These are phyloP conservation scores for Sistotremastrum niveocremeum DNA, from an alignment of 768 basidiomycete species.

Conservation along the genomic window DNA sequence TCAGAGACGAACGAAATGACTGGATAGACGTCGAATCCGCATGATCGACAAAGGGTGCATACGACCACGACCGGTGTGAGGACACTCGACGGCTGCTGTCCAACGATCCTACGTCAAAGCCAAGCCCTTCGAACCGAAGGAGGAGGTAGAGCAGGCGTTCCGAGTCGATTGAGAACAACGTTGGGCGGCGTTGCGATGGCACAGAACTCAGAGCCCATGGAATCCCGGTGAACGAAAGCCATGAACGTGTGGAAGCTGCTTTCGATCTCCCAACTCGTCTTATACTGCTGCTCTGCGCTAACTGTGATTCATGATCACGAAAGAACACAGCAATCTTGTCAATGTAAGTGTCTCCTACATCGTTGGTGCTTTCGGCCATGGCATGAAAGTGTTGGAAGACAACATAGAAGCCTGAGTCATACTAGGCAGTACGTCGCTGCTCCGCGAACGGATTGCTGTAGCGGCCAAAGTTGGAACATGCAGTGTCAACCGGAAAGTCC, in stretches of 20 bases:
- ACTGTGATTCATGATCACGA: slow-evolving; percentile 52
- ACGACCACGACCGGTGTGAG: slow-evolving; percentile 57
- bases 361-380: no score
- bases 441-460: no score
- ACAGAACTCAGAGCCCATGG: slow-evolving; percentile 13
- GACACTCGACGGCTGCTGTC: slow-evolving; percentile 65
- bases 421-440: slow-evolving; percentile 23
- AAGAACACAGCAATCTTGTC: slow-evolving; percentile 58
- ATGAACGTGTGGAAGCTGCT: background rate
- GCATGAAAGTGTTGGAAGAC: no score
- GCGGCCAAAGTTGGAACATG: no score
- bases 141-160: slow-evolving; percentile 83
- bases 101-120: slow-evolving; percentile 63
- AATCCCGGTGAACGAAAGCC: slow-evolving; percentile 3
- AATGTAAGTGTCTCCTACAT: slow-evolving; percentile 57
- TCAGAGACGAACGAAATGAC: slow-evolving; percentile 65
- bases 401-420: slow-evolving; percentile 22
- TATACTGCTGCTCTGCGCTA: slow-evolving; percentile 27
- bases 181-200: slow-evolving; percentile 34
- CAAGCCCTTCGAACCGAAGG: slow-evolving; percentile 72
- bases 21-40: slow-evolving; percentile 63
- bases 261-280: no score
- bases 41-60: slow-evolving; percentile 43
- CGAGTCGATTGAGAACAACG: slow-evolving; percentile 56
- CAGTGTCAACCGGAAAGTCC: no score